Percentiles rank a stretch among this genome's conserved stretches.
These are phyloP conservation scores for Prunella vulgaris DNA, from an alignment of 257 asterid genomes.

Conservation along the genomic window DNA sequence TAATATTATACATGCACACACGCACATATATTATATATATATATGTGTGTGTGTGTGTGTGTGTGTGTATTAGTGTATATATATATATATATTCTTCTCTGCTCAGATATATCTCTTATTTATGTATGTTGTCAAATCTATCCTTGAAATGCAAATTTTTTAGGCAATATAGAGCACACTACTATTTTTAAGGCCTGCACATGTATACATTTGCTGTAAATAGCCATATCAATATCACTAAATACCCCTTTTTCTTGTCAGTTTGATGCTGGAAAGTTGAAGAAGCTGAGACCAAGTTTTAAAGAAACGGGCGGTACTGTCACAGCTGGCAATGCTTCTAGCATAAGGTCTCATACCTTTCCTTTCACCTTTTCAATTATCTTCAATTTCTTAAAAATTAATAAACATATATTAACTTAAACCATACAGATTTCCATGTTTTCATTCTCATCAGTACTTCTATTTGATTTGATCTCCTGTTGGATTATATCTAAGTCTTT, in stretches of 20 bases:
- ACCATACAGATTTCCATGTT: neutral
- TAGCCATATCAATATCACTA: neutral
- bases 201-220: neutral
- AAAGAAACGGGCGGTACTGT: constrained; percentile 95
- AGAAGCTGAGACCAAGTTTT: constrained; percentile 94
- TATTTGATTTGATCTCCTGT: neutral
- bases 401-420: neutral
- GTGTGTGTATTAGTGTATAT: neutral
- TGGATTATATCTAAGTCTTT: neutral
- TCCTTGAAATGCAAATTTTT: neutral
- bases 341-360: constrained; percentile 63
- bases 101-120: neutral
- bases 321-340: constrained; percentile 98
- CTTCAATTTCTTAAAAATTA: neutral
- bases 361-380: constrained; percentile 2
- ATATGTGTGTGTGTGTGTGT: neutral
- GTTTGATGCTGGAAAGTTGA: constrained; percentile 95
- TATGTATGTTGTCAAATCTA: constrained; percentile 8
- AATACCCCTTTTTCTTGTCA: constrained; percentile 28
- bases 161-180: neutral
- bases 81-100: neutral
- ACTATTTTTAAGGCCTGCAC: neutral
- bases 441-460: neutral
- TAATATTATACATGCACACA: neutral
- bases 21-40: too few species aligned